Base-by-base conservation (phyloP, 331 rosid species). In the Pyracantha coccinea region DNA sequence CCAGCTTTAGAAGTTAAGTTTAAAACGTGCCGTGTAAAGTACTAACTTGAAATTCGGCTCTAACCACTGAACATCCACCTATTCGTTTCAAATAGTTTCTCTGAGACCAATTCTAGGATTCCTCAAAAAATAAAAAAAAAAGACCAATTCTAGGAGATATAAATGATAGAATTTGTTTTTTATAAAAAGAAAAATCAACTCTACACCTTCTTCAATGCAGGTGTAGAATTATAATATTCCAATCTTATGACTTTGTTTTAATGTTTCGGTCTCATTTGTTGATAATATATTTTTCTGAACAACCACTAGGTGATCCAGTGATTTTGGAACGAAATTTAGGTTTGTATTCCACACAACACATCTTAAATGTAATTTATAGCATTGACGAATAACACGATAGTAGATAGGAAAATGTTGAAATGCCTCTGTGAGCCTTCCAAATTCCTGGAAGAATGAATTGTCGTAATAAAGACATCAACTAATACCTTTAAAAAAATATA, bases 161-260 rank as follows among this genome's bases (percentile, higher is more conserved):
- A 31, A 71, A 71, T 12, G 12, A 50, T 54, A 35, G 19, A 41
- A 13, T 2, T 33, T 33, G 10, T 35, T 8, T 28, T 41, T 41
- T 41, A 32, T 12, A 27, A 5, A 14, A 11, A 60, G 38, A 20
- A 67, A 32, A 31, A 73, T 47, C 45, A 52, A 64, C 33, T 28
- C 71, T 58, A 57, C 66, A 73, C 71, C 74, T 35, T 71, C 45
- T 77, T 74, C 75, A 44, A 73, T 64, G 82, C 74, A 50, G 59
- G 67, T 72, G 55, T 54, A 57, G 24, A 47, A 55, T 24, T 64
- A 54, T 55, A 73, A 72, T 66, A 73, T 55, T 72, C 21, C 52
- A 25, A 66, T 41, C 38, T 72, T 28, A 72, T 59, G 88, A 83
- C 76, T 74, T 78, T 52, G 71, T 66, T 73, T 60, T 81, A 65